Evolutionary conservation across 495 filamentous ascomycete species (phyloP), one percentile per base, ranked within the genome.

Genomic region (Penicillium canariense): DNA sequence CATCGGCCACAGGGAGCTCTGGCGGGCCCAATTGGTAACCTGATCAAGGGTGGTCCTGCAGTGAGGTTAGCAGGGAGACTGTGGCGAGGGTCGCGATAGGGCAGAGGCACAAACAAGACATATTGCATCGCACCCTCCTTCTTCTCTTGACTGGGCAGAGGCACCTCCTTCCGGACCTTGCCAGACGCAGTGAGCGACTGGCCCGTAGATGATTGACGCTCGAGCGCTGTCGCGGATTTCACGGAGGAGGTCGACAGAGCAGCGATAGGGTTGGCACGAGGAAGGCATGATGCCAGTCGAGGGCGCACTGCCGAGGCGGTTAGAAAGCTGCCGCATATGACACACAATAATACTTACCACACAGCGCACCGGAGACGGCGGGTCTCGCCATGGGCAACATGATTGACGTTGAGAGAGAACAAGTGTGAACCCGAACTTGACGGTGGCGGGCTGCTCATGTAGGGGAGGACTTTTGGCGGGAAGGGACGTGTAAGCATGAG

Each of bases 51-150:
- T 92, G 14, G 92, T 96, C 55, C 90, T 96, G 62, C 15, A 36
- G 11, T 22, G 11, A 38, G 26, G 53, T 54, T 12, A 63, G 54
- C 54, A 58, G 43, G 26, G 35, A 22, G 32, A 39, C 50, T 9
- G 20, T 20, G 22, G 22, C 5, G 40, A 46, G 10, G n/a, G 12
- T 25, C 38, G 11, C 8, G 36, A 23, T 40, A 6, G 4, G n/a
- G 34, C 43, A 42, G 44, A 47, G 14, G 10, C 14, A 85, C 88
- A 60, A 84, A 96, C 92, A 98, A 78, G 56, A 91, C 93, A 79
- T 95, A 97, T 88, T 98, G 93, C 79, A 97, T 85, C 38, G 84
- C 88, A 66, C 93, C 91, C 80, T 97, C 91, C 74, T 90, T 96
- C 58, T 85, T 87, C 76, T 95, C 90, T 80, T 97, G 90, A 63